Conservation (phyloP, 2,329 filamentous ascomycete genomes). For the Xylariales sp. region DNA sequence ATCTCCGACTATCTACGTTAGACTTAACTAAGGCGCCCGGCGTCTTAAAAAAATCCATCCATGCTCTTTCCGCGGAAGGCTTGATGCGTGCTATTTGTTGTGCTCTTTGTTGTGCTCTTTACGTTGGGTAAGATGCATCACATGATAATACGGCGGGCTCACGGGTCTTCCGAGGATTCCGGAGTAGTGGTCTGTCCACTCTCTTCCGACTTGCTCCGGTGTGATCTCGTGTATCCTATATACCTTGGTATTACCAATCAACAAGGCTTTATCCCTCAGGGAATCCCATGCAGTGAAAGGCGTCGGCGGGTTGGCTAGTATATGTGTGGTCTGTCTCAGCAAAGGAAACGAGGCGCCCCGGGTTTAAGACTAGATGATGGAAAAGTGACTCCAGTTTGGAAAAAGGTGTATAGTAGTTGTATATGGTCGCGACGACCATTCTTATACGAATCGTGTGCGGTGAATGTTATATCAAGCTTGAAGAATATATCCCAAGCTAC, state of each 20-base stretch:
- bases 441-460: neutral
- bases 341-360: neutral
- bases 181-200: neutral
- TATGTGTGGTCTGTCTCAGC: neutral
- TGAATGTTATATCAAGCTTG: neutral
- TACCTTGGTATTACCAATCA: neutral
- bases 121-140: neutral
- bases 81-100: too few species aligned
- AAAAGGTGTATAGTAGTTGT: neutral
- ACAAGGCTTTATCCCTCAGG: neutral
- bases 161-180: slow-evolving; percentile 1
- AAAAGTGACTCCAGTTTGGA: too few species aligned
- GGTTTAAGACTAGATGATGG: neutral
- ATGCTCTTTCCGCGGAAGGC: too few species aligned
- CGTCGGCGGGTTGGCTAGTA: neutral
- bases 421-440: neutral
- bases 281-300: neutral
- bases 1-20: too few species aligned
- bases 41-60: too few species aligned
- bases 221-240: neutral
- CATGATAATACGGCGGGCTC: neutral
- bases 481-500: too few species aligned
- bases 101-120: neutral
- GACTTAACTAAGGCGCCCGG: too few species aligned
- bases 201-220: neutral